A percentile compares a stretch with the other conserved stretches of the same genome.
phyloP scores from a whole-genome alignment of 331 rosid species.

The Stylosanthes scabra region DNA sequence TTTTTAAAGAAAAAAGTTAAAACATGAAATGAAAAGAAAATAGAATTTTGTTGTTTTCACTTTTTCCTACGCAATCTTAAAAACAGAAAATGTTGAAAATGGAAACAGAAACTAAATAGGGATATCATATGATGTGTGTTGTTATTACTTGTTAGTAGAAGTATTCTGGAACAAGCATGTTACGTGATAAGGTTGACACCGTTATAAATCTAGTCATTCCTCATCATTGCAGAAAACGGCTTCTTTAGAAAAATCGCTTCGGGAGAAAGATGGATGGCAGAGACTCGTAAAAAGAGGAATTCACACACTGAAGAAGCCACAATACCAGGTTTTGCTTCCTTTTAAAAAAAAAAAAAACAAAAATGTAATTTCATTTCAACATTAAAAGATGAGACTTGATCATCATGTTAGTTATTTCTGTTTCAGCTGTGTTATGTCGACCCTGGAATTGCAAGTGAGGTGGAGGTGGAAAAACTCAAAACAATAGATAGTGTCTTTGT shows the following conservation, averaged over 20 bases:
- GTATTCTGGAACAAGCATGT: conserved; percentile 17
- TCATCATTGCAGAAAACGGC: conserved; percentile 59
- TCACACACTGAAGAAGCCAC: conserved; percentile 75
- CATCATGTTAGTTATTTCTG: conserved; percentile 28
- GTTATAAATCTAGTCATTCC: conserved; percentile 38
- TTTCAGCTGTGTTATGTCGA: conserved; percentile 87
- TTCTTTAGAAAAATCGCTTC: conserved; percentile 68
- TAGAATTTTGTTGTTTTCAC: too few species aligned
- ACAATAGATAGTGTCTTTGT: conserved; percentile 69
- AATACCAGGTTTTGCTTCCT: conserved; percentile 68
- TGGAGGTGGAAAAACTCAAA: conserved; percentile 71
- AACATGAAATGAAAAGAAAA: too few species aligned
- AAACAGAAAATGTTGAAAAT: too few species aligned
- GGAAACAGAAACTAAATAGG: too few species aligned
- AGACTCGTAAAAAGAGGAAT: conserved; percentile 75
- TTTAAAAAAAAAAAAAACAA: conserved; percentile 1
- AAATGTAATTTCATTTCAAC: conserved; percentile 5
- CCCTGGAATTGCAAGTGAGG: conserved; percentile 70
- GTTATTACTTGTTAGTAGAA: conserved; percentile 5
- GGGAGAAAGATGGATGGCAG: conserved; percentile 80
- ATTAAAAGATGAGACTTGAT: conserved; percentile 37
- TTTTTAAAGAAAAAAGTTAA: too few species aligned
- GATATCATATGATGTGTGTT: not conserved
- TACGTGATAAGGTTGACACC: conserved; percentile 30
- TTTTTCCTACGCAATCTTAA: too few species aligned